Evolutionary conservation across 345 rosid species (phyloP).

Genomic region (Eucalyptus marginata): DNA sequence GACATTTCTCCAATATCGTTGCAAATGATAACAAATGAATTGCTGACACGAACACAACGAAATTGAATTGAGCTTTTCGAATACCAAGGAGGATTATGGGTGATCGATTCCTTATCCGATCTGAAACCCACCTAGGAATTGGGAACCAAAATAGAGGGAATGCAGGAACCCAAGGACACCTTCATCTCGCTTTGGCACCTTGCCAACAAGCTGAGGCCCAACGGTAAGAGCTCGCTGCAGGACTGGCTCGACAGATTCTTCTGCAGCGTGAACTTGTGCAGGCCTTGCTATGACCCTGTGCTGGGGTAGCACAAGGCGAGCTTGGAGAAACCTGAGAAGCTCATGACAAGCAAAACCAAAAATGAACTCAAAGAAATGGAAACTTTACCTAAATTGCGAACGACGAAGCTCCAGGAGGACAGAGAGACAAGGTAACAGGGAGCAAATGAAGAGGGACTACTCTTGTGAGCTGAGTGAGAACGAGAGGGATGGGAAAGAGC

Average conservation of each 20-base stretch:
- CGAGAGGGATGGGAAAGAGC: not conserved
- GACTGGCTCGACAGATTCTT: not conserved
- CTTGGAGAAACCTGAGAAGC: not conserved
- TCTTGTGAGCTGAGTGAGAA: not conserved
- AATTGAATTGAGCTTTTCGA: not conserved
- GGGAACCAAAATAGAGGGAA: not conserved
- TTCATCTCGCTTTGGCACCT: not conserved
- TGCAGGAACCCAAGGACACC: not conserved
- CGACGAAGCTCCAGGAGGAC: not conserved
- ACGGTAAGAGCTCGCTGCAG: not conserved
- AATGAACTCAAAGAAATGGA: not conserved
- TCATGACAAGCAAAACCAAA: not conserved
- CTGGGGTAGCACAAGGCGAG: too few relatives aligned
- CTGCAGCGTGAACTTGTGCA: not conserved
- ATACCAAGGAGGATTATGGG: not conserved
- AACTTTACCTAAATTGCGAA: not conserved
- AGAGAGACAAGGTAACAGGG: not conserved
- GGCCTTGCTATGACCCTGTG: not conserved
- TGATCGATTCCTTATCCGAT: not conserved
- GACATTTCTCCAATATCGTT: not conserved
- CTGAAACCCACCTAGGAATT: not conserved
- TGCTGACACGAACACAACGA: not conserved
- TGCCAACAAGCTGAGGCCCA: not conserved
- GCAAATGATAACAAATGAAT: not conserved
- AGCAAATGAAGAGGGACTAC: not conserved